A percentile compares a stretch with the other conserved stretches of the same genome.
These are phyloP conservation scores for Rhododendron ovatum DNA, from an alignment of 148 eudicot species.

Conservation along the genomic window DNA sequence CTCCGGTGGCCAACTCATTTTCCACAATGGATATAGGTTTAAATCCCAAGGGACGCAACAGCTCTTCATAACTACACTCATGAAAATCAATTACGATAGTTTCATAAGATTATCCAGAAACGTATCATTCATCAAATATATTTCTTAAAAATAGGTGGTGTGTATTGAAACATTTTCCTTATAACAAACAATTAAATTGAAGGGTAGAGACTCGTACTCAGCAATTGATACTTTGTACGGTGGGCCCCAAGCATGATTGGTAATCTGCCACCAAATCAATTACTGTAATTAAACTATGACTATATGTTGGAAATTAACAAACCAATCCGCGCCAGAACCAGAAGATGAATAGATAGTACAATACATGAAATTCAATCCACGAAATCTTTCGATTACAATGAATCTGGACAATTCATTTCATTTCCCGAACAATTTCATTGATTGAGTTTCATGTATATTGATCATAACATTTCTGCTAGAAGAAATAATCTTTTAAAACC, in stretches of 20 bases:
- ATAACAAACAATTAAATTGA: not conserved
- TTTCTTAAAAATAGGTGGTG: too few species aligned
- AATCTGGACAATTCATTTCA: too few species aligned
- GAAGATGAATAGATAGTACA: too few species aligned
- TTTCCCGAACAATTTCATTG: too few species aligned
- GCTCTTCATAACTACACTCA: conserved; percentile 59
- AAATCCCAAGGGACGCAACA: conserved; percentile 56
- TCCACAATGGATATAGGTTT: conserved; percentile 47
- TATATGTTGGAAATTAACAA: not conserved
- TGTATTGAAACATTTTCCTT: not conserved
- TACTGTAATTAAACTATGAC: not conserved
- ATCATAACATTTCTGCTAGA: not conserved
- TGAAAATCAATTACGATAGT: not conserved
- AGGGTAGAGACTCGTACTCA: conserved; percentile 37
- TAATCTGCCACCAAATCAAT: conserved; percentile 38
- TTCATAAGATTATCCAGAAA: not conserved
- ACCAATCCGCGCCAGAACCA: not conserved
- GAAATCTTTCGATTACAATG: too few species aligned
- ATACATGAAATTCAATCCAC: too few species aligned
- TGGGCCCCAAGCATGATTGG: conserved; percentile 80
- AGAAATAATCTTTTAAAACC: not conserved
- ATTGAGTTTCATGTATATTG: too few species aligned
- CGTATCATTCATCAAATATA: not conserved
- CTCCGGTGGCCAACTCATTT: conserved; percentile 57
- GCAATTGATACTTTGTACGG: conserved; percentile 56